Evolutionary conservation across 306 rosid species (phyloP).

Genomic region (Vigna trinervia): DNA sequence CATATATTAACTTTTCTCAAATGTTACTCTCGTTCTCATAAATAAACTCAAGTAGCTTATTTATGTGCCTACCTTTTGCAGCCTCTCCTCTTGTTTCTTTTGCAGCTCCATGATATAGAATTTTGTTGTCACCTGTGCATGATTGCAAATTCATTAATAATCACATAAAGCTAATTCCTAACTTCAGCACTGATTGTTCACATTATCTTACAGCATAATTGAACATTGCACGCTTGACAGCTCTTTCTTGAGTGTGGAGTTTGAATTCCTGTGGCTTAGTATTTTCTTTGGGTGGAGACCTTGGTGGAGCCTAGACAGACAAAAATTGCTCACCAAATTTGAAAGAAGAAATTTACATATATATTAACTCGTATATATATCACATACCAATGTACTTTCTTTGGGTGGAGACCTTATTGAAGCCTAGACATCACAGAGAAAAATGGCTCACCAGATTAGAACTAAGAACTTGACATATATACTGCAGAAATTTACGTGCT

Average conservation of each 20-base stretch:
- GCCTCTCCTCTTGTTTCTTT: constrained; percentile 70
- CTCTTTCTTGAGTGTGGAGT: constrained; percentile 90
- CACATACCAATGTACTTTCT: constrained; percentile 39
- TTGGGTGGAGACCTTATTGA: constrained; percentile 58
- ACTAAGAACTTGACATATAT: not conserved
- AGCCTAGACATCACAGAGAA: constrained; percentile 46
- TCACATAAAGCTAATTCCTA: constrained; percentile 12
- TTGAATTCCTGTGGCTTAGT: constrained; percentile 83
- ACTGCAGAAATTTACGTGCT: constrained; percentile 28
- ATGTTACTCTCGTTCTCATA: constrained; percentile 2
- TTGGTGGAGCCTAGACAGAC: constrained; percentile 22
- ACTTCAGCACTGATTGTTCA: constrained; percentile 5
- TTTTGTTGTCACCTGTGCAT: constrained; percentile 78
- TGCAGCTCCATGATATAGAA: constrained; percentile 64
- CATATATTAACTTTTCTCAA: not conserved
- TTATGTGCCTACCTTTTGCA: constrained; percentile 66
- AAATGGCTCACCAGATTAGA: constrained; percentile 24
- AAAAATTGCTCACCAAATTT: constrained; percentile 32
- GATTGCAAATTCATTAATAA: constrained; percentile 21
- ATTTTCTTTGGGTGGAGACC: constrained; percentile 64
- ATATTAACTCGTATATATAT: constrained; percentile 13
- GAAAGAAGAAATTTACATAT: constrained; percentile 2
- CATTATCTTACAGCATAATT: constrained; percentile 71
- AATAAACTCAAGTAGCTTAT: not conserved
- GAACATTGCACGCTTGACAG: constrained; percentile 85